Evolutionary conservation across 73 alveolate species (phyloP).

Genomic region (Durusdinium trenchii): DNA sequence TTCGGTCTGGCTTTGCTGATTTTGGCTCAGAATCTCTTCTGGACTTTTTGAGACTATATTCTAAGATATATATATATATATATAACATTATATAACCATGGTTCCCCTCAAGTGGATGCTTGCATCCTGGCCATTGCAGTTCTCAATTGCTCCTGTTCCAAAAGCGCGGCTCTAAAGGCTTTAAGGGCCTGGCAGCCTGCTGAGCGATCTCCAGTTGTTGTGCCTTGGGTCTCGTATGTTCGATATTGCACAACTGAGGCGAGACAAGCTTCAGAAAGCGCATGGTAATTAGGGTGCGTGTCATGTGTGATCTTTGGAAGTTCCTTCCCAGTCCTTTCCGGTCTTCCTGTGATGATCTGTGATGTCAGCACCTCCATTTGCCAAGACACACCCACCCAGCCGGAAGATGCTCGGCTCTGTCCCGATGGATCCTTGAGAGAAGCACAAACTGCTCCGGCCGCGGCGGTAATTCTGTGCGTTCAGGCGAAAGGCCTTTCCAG

Average conservation of each 20-base stretch:
- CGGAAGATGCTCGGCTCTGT: constrained; percentile 56
- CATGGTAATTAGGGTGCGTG: no score
- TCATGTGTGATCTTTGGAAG: background rate
- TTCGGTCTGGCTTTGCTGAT: no score
- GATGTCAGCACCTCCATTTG: background rate
- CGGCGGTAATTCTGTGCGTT: no score
- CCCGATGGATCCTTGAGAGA: constrained; percentile 42
- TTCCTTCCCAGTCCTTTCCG: background rate
- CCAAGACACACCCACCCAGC: constrained; percentile 29
- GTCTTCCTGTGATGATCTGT: background rate
- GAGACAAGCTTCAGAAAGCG: background rate
- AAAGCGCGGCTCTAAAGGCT: no score
- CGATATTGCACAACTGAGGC: background rate
- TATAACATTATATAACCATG: no score
- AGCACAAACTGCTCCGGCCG: background rate
- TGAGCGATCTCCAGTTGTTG: constrained; percentile 14
- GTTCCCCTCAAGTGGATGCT: no score
- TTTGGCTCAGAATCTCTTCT: no score
- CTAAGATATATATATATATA: no score
- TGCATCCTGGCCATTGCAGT: no score
- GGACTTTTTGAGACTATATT: no score
- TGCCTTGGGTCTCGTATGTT: background rate
- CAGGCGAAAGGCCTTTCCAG: no score
- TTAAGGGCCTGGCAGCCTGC: background rate
- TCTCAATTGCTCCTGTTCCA: no score